These are phyloP conservation scores for Friedmanniomyces simplex DNA, from an alignment of 495 filamentous ascomycete genomes.

Conservation along the genomic window DNA sequence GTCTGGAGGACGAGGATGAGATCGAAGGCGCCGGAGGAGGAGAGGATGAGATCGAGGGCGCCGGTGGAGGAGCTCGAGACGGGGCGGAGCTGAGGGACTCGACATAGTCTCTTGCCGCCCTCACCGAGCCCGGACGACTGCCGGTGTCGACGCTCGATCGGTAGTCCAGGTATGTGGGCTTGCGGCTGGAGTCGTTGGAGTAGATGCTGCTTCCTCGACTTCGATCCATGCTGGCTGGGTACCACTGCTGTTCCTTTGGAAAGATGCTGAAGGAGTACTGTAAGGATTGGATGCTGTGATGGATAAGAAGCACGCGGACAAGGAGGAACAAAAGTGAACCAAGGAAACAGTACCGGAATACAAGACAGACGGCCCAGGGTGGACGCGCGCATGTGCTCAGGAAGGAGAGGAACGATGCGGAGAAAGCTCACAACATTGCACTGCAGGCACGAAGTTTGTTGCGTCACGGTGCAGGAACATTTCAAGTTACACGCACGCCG, in stretches of 20 bases:
- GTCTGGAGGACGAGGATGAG: neutral
- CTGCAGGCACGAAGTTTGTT: neutral
- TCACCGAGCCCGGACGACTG: neutral
- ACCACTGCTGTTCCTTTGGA: no score
- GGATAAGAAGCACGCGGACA: no score
- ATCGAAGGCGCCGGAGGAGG: neutral
- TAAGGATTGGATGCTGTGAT: no score
- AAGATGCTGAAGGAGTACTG: no score
- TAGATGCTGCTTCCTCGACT: slow-evolving; percentile 13
- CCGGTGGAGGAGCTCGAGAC: neutral
- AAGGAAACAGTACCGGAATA: neutral
- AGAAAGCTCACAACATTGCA: neutral
- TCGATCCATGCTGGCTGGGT: neutral
- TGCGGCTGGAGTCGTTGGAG: slow-evolving; percentile 6
- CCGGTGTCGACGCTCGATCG: neutral
- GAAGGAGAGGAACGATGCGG: neutral
- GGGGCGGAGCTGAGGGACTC: neutral
- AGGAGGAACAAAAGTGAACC: neutral
- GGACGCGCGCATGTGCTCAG: neutral
- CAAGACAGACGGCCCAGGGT: neutral
- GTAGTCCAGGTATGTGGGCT: neutral
- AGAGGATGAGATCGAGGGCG: neutral
- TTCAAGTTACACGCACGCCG: neutral
- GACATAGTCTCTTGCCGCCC: neutral
- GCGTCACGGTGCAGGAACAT: neutral